These are phyloP conservation scores for Calocybe indica DNA, from an alignment of 768 basidiomycete species.

Conservation along the genomic window DNA sequence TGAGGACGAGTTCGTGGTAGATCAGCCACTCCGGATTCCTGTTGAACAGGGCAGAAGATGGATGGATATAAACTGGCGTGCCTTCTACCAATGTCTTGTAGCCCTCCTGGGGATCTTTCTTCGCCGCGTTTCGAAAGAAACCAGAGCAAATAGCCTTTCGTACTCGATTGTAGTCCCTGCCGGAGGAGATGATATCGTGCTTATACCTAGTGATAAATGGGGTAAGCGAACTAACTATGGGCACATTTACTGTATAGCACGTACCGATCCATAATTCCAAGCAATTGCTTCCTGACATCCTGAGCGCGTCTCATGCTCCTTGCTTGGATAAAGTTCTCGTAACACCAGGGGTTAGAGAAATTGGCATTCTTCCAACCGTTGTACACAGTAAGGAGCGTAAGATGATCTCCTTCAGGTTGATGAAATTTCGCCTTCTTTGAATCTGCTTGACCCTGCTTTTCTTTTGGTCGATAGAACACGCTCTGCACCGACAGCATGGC, in stretches of 20 bases:
- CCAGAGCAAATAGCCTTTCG: conserved; percentile 96
- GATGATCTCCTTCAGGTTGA: conserved; percentile 95
- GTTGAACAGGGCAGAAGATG: conserved; percentile 95
- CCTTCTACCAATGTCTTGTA: conserved; percentile 98
- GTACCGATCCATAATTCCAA: conserved; percentile 98
- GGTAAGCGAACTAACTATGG: conserved; percentile 3
- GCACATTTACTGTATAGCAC: conserved; percentile 14
- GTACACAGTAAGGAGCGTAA: conserved; percentile 90
- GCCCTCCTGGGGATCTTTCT: conserved; percentile 97
- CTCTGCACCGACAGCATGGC: conserved; percentile 97
- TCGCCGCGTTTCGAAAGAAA: conserved; percentile 97
- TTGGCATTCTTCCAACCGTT: conserved; percentile 97
- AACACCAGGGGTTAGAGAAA: conserved; percentile 99
- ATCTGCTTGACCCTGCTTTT: conserved; percentile 98
- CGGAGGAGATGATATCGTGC: conserved; percentile 92
- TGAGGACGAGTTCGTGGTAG: conserved; percentile 93
- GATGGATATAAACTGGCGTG: conserved; percentile 99
- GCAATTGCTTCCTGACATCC: conserved; percentile 94
- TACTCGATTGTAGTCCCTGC: conserved; percentile 87
- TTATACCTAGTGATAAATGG: conserved; percentile 61
- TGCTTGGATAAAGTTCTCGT: conserved; percentile 98
- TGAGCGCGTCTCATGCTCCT: conserved; percentile 96
- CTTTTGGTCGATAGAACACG: conserved; percentile 98
- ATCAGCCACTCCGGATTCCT: conserved; percentile 94
- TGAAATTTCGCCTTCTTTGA: conserved; percentile 99